Evolutionary conservation across 2,329 filamentous ascomycete genomes (phyloP).

Genomic region (Aspergillus calidoustus): DNA sequence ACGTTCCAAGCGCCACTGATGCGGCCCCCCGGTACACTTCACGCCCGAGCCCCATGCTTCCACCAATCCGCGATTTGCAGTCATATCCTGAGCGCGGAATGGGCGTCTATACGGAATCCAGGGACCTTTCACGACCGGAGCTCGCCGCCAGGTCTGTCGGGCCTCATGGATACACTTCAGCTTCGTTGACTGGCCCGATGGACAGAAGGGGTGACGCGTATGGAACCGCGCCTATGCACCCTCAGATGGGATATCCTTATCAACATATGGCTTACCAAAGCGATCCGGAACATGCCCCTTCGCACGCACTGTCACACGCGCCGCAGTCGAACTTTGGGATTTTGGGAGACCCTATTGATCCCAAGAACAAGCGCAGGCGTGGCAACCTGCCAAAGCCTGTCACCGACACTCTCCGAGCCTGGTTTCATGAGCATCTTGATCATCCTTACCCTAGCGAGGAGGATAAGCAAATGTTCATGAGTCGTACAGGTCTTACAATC

Average conservation of each 20-base stretch:
- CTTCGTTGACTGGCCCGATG: slow-evolving; percentile 27
- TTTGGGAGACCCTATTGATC: slow-evolving; percentile 42
- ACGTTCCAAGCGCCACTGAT: slow-evolving; percentile 24
- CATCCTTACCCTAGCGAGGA: slow-evolving; percentile 89
- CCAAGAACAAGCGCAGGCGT: slow-evolving; percentile 61
- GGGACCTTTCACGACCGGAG: slow-evolving; percentile 33
- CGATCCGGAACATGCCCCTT: slow-evolving; percentile 40
- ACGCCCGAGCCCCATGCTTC: slow-evolving; percentile 43
- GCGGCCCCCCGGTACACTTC: slow-evolving; percentile 29
- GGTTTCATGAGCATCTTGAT: slow-evolving; percentile 77
- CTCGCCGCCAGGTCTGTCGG: slow-evolving; percentile 26
- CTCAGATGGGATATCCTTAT: slow-evolving; percentile 35
- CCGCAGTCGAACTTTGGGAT: slow-evolving; percentile 45
- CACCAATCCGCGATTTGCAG: slow-evolving; percentile 43
- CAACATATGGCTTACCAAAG: slow-evolving; percentile 34
- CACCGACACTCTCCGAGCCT: slow-evolving; percentile 77
- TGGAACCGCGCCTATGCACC: slow-evolving; percentile 29
- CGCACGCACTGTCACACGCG: slow-evolving; percentile 33
- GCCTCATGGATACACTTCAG: slow-evolving; percentile 13
- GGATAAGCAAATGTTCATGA: slow-evolving; percentile 81
- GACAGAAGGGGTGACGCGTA: slow-evolving; percentile 34
- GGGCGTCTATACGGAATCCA: slow-evolving; percentile 34
- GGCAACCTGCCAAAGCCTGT: slow-evolving; percentile 91
- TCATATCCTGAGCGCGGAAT: slow-evolving; percentile 36
- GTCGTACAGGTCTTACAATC: slow-evolving; percentile 75